Base-by-base conservation (phyloP, 2,329 filamentous ascomycete species). In the Podosphaera fusca region DNA sequence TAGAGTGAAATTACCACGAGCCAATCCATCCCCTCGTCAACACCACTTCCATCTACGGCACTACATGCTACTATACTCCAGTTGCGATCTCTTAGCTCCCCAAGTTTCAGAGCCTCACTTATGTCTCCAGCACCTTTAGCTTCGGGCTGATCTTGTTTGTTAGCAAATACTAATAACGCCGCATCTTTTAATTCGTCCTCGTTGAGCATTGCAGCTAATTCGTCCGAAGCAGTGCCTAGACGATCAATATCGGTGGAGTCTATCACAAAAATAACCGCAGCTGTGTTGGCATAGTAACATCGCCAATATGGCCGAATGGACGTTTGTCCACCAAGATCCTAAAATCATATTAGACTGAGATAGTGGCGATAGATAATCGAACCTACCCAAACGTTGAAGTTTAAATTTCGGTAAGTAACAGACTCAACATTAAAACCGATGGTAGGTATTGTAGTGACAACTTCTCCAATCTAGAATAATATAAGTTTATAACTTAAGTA, bases 371-470 rank as follows among this genome's bases (percentile, higher is more conserved):
- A 47, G 51, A 40, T 46, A 38, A 52, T 57, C 21, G 50, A 58
- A 67, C 81, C 58, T 82, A 87, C 84, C 92, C 92, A 98, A 67
- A 98, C 92, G 68, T 96, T 96, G 70, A 98, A 94, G 71, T 95
- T 95, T 60, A 98, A 78, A 69, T 95, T 96, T 71, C 90, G 90
- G 76, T 98, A 98, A 65, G 88, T 92, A 62, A 98, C 92, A 30
- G 88, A 95, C 73, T 98, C 92, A 65, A 98, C 92, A 70, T 98
- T 98, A 77, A 98, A 98, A 60, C 92, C 92, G 70, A 98, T 96
- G 57, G 92, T 98, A 29, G 92, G 92, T 76, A 96, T 96, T 66
- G 92, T 98, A 60, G 92, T 96, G 63, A 98, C 92, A 50, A 98
- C 92, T 70, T 98, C 92, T 68, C 92, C 92, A 68, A 98, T 94